phyloP scores from a whole-genome alignment of 805 yeast species.

The Ogataea nitratoaversa region DNA sequence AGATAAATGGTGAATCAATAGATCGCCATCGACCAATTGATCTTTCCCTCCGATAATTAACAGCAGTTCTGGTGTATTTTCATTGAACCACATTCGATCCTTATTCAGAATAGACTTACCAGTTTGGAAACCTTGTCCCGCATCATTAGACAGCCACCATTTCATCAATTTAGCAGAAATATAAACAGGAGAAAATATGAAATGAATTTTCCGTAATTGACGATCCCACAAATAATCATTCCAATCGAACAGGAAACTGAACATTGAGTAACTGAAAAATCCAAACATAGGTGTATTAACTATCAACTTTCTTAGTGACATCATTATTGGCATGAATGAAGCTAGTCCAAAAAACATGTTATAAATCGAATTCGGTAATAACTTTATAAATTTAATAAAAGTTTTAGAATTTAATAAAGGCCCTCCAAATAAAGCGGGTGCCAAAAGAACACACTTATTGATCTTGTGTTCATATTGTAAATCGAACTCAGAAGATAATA shows the following conservation, averaged over 20 bases:
- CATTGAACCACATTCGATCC: constrained; percentile 50
- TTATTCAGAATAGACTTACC: constrained; percentile 49
- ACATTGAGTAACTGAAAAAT: constrained; percentile 69
- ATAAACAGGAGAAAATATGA: constrained; percentile 80
- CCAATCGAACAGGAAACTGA: constrained; percentile 87
- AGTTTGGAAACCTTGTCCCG: constrained; percentile 41
- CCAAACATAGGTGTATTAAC: constrained; percentile 55
- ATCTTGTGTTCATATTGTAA: constrained; percentile 38
- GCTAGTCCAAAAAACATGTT: constrained; percentile 66
- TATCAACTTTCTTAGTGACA: constrained; percentile 47
- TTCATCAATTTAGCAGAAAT: constrained; percentile 78
- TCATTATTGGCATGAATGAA: constrained; percentile 76
- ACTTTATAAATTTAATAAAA: constrained; percentile 62
- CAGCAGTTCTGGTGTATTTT: constrained; percentile 53
- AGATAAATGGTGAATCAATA: constrained; percentile 60
- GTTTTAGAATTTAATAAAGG: constrained; percentile 56
- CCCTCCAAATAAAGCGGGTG: constrained; percentile 94
- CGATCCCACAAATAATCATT: constrained; percentile 72
- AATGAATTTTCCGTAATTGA: constrained; percentile 64
- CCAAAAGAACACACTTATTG: constrained; percentile 67
- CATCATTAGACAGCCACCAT: constrained; percentile 76
- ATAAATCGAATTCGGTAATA: constrained; percentile 39
- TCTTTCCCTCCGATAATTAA: constrained; percentile 73
- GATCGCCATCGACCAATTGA: constrained; percentile 69
- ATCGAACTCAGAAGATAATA: constrained; percentile 52